Evolutionary conservation across 2,329 filamentous ascomycete genomes (phyloP).

Genomic region (Sporothrix pseudoabietina): DNA sequence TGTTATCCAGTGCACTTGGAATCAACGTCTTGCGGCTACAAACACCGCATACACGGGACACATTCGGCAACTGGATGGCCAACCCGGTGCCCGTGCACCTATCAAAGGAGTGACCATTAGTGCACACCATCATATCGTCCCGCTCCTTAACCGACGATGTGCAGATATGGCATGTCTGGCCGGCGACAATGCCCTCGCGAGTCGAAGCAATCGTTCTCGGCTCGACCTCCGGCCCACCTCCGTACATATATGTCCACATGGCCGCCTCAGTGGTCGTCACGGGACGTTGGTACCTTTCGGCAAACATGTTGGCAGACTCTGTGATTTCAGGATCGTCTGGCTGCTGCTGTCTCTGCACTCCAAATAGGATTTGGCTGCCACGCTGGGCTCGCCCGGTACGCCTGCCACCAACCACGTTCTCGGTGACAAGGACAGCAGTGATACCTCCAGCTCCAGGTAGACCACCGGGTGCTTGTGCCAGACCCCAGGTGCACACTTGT

Average conservation of each 20-base stretch:
- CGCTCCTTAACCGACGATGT: slow-evolving; percentile 35
- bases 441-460: slow-evolving; percentile 39
- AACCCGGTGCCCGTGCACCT: slow-evolving; percentile 57
- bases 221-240: slow-evolving; percentile 51
- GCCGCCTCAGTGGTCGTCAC: slow-evolving; percentile 49
- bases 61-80: slow-evolving; percentile 56
- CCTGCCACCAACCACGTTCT: slow-evolving; percentile 53
- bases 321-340: slow-evolving; percentile 16
- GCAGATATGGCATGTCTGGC: slow-evolving; percentile 54
- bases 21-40: slow-evolving; percentile 57
- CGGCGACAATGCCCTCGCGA: slow-evolving; percentile 37
- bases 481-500: slow-evolving; percentile 57
- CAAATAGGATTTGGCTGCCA: slow-evolving; percentile 46
- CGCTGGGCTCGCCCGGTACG: slow-evolving; percentile 45
- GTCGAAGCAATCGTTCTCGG: slow-evolving; percentile 31
- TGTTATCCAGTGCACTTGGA: slow-evolving; percentile 45
- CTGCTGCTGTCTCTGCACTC: slow-evolving; percentile 31
- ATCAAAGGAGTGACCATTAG: slow-evolving; percentile 48
- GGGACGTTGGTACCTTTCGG: background rate
- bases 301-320: background rate
- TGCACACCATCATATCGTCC: slow-evolving; percentile 37
- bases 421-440: slow-evolving; percentile 54
- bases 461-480: slow-evolving; percentile 55
- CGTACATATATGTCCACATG: slow-evolving; percentile 63
- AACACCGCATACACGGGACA: slow-evolving; percentile 58